Evolutionary conservation across 2,329 filamentous ascomycete genomes (phyloP), one percentile per base, ranked within the genome.

Genomic region (Colletotrichum liaoningense): DNA sequence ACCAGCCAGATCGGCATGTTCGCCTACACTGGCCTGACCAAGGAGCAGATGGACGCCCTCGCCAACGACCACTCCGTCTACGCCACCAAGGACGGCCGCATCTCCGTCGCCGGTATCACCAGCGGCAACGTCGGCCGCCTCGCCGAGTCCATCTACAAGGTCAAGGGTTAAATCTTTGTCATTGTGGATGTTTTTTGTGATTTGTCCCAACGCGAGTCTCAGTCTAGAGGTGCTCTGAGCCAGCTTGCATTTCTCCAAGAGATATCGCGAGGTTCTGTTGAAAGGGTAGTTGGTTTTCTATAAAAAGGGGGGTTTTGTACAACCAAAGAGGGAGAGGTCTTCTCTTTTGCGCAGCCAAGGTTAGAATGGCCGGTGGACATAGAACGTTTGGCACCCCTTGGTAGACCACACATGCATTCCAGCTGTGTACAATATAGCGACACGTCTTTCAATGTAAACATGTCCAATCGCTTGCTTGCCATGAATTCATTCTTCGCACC

Each of bases 1-100:
- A 98, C 97, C 78, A 95, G 90, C 86, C 95, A 97, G 91, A 99
- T 99, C 80, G 97, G 97, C 87, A 99, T 99, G 97, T 99, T 99
- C 82, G 96, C 97, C 79, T 99, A 97, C 90, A 99, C 97, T 65
- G 97, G 97, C 75, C 88, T 99, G 80, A 96, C 89, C 79, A 88
- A 95, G 68, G 93, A 96, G 86, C 94, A 98, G 88, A 98, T 98
- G 94, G 93, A 96, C 69, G 88, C 87, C 80, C 89, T 99, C 75
- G 94, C 95, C 78, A 95, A 97, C 88, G 94, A 98, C 88, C 94
- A 97, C 90, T 98, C 95, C 74, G 96, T 99, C 79, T 99, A 99
- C 83, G 96, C 95, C 77, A 98, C 97, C 85, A 97, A 95, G 88
- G 93, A 97, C 81, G 94, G 94, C 79, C 91, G 94, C 81, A 97